Conservation (phyloP, 352 stramenopile genomes). For the Phytophthora megakarya region DNA sequence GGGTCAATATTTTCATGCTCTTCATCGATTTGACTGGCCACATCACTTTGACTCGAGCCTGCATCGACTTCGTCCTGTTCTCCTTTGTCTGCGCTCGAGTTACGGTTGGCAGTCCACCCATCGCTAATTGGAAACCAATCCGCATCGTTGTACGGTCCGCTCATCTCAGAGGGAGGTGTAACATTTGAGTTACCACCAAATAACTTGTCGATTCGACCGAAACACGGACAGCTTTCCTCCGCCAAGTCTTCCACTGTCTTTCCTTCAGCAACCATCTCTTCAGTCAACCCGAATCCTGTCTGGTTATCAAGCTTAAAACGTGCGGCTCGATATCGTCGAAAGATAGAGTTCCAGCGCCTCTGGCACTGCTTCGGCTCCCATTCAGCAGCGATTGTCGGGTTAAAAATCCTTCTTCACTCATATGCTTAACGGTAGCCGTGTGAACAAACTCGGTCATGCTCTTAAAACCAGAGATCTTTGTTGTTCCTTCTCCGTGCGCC, state of each 20-base stretch:
- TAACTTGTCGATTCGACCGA: neutral
- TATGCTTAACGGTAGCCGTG: neutral
- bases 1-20: neutral
- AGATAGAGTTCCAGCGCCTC: conserved; percentile 9
- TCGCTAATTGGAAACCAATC: neutral
- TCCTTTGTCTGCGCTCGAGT: neutral
- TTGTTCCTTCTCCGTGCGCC: neutral
- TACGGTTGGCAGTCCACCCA: neutral
- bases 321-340: conserved; percentile 1
- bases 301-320: conserved; percentile 5
- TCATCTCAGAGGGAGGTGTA: neutral
- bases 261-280: neutral
- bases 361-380: neutral
- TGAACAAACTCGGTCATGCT: conserved; percentile 5
- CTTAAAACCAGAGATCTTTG: conserved; percentile 1
- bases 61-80: too few species aligned
- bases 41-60: neutral
- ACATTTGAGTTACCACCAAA: conserved; percentile 1
- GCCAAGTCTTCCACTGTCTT: neutral
- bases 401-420: neutral
- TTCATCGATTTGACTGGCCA: too few species aligned
- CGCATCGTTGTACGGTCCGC: neutral
- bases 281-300: conserved; percentile 3
- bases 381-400: neutral
- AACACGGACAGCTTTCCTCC: neutral